Conservation (phyloP, 768 basidiomycete species). For the Amanita exitialis region DNA sequence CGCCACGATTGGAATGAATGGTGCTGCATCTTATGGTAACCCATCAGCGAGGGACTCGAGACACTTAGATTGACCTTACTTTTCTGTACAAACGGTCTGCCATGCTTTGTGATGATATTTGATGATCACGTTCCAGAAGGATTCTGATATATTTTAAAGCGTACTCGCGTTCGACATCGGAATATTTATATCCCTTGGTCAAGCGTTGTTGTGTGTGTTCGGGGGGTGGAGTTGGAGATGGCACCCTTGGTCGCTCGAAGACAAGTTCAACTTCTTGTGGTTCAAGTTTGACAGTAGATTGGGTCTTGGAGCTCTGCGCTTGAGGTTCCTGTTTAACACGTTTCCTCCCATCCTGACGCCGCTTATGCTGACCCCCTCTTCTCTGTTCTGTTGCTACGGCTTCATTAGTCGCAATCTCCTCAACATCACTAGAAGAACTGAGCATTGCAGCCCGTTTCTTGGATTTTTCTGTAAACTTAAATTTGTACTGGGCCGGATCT, state of each 20-base stretch:
- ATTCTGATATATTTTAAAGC: constrained; percentile 31
- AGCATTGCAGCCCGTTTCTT: constrained; percentile 10
- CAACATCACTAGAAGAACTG: constrained; percentile 3
- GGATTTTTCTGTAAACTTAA: constrained; percentile 20
- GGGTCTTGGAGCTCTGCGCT: background rate
- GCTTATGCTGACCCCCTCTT: constrained; percentile 9
- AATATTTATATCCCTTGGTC: constrained; percentile 29
- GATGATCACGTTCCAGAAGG: constrained; percentile 37
- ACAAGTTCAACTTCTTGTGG: background rate
- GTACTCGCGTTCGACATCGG: constrained; percentile 42
- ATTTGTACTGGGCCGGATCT: constrained; percentile 33
- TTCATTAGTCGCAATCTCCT: constrained; percentile 2
- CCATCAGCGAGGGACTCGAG: constrained; percentile 1
- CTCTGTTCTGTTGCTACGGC: background rate
- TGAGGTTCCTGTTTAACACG: constrained; percentile 6
- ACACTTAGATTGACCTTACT: constrained; percentile 20
- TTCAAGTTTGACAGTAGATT: background rate
- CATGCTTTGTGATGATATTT: constrained; percentile 27
- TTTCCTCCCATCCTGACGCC: constrained; percentile 10
- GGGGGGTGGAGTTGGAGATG: constrained; percentile 39
- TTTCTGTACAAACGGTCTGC: constrained; percentile 30
- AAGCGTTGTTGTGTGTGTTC: constrained; percentile 15
- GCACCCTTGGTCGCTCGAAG: constrained; percentile 4
- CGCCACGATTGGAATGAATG: constrained; percentile 45
- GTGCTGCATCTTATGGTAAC: constrained; percentile 42